These are phyloP conservation scores for Tulasnella sp. DNA, from an alignment of 768 basidiomycete genomes.

Conservation along the genomic window DNA sequence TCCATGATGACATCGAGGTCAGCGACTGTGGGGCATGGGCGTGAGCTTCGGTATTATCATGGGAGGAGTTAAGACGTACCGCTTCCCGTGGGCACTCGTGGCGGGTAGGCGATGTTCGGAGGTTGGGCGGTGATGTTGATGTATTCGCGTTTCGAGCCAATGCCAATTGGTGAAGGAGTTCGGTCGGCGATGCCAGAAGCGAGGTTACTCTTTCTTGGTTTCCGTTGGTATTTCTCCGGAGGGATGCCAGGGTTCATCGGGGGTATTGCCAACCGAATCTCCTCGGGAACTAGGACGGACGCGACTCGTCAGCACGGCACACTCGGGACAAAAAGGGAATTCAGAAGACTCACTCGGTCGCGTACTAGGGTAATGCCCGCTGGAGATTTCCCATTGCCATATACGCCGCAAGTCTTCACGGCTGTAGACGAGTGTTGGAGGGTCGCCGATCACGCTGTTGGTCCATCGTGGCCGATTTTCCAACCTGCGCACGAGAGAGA, in stretches of 20 bases:
- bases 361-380: constrained; percentile 90
- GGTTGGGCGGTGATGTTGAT: constrained; percentile 61
- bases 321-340: constrained; percentile 3
- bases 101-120: constrained; percentile 73
- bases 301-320: neutral
- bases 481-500: constrained; percentile 29
- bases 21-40: constrained; percentile 44
- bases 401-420: constrained; percentile 81
- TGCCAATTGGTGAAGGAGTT: constrained; percentile 56
- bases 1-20: constrained; percentile 91
- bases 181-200: constrained; percentile 38
- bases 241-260: constrained; percentile 76
- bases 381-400: constrained; percentile 93
- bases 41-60: neutral
- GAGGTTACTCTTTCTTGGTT: constrained; percentile 14
- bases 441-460: constrained; percentile 26
- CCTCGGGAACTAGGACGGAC: constrained; percentile 58
- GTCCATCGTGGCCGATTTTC: constrained; percentile 23
- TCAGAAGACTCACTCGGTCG: constrained; percentile 56
- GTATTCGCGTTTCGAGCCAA: constrained; percentile 75
- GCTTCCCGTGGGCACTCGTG: constrained; percentile 78
- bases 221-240: constrained; percentile 43
- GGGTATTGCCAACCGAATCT: constrained; percentile 53
- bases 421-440: constrained; percentile 66
- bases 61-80: neutral